phyloP scores from a whole-genome alignment of 108 stramenopile species.

The Pelagomonas calceolata region DNA sequence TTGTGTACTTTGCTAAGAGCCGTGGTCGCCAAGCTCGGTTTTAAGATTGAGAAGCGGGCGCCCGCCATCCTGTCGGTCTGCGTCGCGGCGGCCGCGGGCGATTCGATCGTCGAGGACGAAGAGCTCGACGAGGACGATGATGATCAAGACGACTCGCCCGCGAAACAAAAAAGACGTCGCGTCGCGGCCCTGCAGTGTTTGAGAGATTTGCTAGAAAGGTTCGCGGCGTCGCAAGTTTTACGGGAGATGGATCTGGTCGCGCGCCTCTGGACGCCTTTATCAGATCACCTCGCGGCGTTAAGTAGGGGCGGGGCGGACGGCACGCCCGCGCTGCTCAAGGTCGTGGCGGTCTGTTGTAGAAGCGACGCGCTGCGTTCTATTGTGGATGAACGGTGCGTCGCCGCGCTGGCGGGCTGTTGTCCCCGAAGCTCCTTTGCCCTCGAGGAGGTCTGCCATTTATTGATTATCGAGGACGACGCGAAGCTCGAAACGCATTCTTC shows the following conservation, averaged over 20 bases:
- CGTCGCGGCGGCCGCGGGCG: neutral
- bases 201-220: neutral
- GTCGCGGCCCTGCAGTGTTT: neutral
- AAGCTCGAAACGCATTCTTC: too few species aligned
- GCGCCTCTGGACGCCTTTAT: too few species aligned
- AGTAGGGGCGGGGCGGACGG: too few species aligned
- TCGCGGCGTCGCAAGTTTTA: neutral
- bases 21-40: conserved; percentile 1
- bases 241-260: neutral
- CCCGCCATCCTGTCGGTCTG: neutral
- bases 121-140: too few species aligned
- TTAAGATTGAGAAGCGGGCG: neutral
- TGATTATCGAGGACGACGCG: too few species aligned
- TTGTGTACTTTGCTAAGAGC: neutral
- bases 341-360: conserved; percentile 80
- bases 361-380: conserved; percentile 82
- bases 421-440: too few species aligned
- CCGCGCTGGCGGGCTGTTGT: conserved; percentile 29
- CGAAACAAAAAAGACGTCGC: neutral
- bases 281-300: too few species aligned
- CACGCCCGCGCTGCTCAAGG: conserved; percentile 8
- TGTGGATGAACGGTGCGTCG: conserved; percentile 55
- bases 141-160: neutral
- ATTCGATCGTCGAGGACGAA: too few species aligned
- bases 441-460: too few species aligned